A percentile compares a stretch with the other conserved stretches of the same genome.
Evolutionary conservation across 306 rosid genomes (phyloP).

Genomic region (Senna tora): DNA sequence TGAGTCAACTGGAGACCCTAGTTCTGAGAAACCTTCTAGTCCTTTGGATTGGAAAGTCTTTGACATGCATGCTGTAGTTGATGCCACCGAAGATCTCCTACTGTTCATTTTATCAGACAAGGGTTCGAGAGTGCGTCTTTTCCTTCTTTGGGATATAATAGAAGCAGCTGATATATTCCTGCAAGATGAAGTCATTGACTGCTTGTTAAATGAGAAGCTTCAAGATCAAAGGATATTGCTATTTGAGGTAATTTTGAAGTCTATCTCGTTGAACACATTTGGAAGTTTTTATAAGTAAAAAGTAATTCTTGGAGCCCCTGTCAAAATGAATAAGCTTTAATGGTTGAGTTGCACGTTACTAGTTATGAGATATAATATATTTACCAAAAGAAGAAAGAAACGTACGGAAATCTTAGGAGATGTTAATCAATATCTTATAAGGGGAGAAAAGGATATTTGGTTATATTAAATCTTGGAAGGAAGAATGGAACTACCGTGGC

Average conservation of each 20-base stretch:
- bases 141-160: slow-evolving; percentile 78
- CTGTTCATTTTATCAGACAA: slow-evolving; percentile 78
- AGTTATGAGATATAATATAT: not conserved
- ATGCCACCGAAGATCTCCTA: slow-evolving; percentile 87
- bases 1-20: slow-evolving; percentile 56
- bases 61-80: slow-evolving; percentile 85
- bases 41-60: slow-evolving; percentile 77
- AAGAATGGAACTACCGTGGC: not conserved
- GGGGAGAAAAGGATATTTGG: slow-evolving; percentile 1
- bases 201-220: slow-evolving; percentile 48
- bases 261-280: not conserved
- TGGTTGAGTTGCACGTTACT: slow-evolving; percentile 9
- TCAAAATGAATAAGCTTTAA: not conserved
- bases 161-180: slow-evolving; percentile 69
- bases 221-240: slow-evolving; percentile 39
- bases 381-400: too few species aligned
- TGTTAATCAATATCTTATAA: not conserved
- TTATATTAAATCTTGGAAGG: slow-evolving; percentile 3
- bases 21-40: slow-evolving; percentile 50
- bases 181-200: slow-evolving; percentile 65
- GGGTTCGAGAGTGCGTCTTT: slow-evolving; percentile 89
- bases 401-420: not conserved
- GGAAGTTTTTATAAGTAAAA: not conserved
- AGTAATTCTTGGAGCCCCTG: not conserved
- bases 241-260: slow-evolving; percentile 57